Conservation (phyloP, 108 stramenopile genomes). For the Nitzschia putrida region DNA sequence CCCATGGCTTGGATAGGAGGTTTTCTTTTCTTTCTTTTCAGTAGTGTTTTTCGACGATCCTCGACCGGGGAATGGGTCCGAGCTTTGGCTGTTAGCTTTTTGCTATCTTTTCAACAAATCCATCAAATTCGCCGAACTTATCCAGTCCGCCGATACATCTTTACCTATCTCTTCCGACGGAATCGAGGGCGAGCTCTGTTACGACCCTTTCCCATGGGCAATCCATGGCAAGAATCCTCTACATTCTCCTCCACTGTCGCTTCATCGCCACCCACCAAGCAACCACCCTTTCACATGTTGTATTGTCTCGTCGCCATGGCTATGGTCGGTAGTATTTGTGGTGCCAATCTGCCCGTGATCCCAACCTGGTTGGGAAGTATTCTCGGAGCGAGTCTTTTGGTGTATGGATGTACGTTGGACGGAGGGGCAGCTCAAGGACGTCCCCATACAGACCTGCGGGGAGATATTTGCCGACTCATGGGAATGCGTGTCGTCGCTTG, state of each 20-base stretch:
- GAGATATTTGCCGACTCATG: conserved; percentile 77
- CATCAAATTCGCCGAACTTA: conserved; percentile 55
- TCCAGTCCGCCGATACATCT: conserved; percentile 63
- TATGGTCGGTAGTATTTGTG: conserved; percentile 67
- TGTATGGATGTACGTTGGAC: conserved; percentile 50
- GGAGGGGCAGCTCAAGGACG: not conserved
- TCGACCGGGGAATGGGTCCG: conserved; percentile 75
- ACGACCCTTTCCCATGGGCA: conserved; percentile 55
- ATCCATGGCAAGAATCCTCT: no score
- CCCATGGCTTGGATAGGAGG: conserved; percentile 27
- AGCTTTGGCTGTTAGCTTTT: conserved; percentile 65
- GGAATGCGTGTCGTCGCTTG: conserved; percentile 80
- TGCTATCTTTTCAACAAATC: conserved; percentile 60
- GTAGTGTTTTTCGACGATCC: conserved; percentile 58
- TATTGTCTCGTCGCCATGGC: conserved; percentile 71
- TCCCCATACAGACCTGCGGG: conserved; percentile 29
- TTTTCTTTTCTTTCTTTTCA: conserved; percentile 32
- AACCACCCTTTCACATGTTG: conserved; percentile 60
- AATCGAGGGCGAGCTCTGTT: conserved; percentile 22
- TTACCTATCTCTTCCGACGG: conserved; percentile 30
- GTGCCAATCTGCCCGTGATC: conserved; percentile 78
- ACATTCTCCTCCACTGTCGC: conserved; percentile 34
- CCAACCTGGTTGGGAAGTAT: conserved; percentile 81
- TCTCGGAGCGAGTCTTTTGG: conserved; percentile 67
- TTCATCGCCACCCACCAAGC: conserved; percentile 67